phyloP scores from a whole-genome alignment of 2,329 filamentous ascomycete genomes.

The Chalaropsis ovoidea region DNA sequence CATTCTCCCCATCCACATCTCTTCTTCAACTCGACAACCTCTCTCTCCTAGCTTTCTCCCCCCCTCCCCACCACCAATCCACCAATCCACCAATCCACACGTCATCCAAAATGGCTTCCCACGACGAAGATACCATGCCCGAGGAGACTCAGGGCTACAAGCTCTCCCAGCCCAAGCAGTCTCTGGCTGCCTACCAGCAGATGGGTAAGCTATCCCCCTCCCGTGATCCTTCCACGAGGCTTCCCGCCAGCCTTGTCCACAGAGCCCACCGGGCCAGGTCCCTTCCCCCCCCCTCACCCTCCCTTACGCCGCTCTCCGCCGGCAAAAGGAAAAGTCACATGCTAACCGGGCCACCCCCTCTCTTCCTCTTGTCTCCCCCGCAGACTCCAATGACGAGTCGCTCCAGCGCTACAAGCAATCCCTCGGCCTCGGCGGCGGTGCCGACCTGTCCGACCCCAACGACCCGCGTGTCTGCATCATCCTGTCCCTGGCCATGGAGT shows the following conservation, averaged over 20 bases:
- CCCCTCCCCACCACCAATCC: neutral
- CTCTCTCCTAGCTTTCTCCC: no score
- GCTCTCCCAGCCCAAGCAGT: constrained; percentile 94
- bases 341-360: constrained; percentile 18
- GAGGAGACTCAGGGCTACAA: constrained; percentile 94
- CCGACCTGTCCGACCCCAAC: constrained; percentile 61
- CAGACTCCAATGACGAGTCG: constrained; percentile 72
- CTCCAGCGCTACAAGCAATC: constrained; percentile 97
- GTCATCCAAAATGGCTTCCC: constrained; percentile 50
- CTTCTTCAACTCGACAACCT: neutral
- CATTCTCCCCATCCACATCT: neutral
- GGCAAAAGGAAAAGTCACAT: constrained; percentile 3
- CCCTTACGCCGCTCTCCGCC: neutral
- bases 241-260: neutral
- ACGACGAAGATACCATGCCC: constrained; percentile 71
- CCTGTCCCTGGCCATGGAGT: constrained; percentile 77
- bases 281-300: neutral
- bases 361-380: constrained; percentile 14
- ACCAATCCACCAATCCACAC: neutral
- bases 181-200: constrained; percentile 83
- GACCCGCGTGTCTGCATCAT: constrained; percentile 91
- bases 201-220: constrained; percentile 58
- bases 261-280: neutral
- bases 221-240: neutral
- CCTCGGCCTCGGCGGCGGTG: constrained; percentile 70